Conservation (phyloP, 192 early-diverging fungal genomes). For the Coemansia sp. region DNA sequence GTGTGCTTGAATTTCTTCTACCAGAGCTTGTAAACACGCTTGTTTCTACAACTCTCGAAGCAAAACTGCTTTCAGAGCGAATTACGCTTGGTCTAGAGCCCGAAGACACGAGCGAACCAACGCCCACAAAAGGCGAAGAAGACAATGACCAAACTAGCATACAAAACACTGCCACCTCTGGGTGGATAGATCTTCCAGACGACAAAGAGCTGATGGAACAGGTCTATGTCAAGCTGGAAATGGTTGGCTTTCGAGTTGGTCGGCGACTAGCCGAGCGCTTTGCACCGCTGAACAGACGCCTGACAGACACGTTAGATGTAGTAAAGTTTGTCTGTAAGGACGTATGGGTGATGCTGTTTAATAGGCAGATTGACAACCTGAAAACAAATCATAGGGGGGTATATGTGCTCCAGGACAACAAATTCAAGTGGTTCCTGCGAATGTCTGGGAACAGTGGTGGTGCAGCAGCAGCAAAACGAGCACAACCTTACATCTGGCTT, state of each 20-base stretch:
- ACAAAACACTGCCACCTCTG: conserved; percentile 13
- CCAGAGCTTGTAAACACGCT: conserved; percentile 46
- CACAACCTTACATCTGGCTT: conserved; percentile 89
- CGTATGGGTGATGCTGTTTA: conserved; percentile 91
- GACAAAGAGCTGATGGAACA: conserved; percentile 78
- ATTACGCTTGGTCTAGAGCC: conserved; percentile 13
- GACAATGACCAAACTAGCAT: background rate
- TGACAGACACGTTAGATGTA: conserved; percentile 91
- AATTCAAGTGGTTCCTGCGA: conserved; percentile 91
- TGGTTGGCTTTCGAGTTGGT: conserved; percentile 88
- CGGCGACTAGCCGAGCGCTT: conserved; percentile 86
- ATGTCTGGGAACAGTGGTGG: conserved; percentile 84
- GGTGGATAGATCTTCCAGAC: conserved; percentile 44
- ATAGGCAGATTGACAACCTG: conserved; percentile 97
- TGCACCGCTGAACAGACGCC: conserved; percentile 81
- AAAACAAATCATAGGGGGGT: conserved; percentile 99
- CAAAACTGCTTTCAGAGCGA: conserved; percentile 22
- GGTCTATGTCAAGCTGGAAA: conserved; percentile 88
- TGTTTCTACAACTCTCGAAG: conserved; percentile 30
- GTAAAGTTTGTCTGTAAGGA: conserved; percentile 99
- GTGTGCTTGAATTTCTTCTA: conserved; percentile 45
- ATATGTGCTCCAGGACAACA: conserved; percentile 97
- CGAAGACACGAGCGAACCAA: background rate
- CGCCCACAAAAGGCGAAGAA: background rate
- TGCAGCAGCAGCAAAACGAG: conserved; percentile 73